Evolutionary conservation across 768 basidiomycete species (phyloP).

Genomic region (Psilocybe tampanensis): DNA sequence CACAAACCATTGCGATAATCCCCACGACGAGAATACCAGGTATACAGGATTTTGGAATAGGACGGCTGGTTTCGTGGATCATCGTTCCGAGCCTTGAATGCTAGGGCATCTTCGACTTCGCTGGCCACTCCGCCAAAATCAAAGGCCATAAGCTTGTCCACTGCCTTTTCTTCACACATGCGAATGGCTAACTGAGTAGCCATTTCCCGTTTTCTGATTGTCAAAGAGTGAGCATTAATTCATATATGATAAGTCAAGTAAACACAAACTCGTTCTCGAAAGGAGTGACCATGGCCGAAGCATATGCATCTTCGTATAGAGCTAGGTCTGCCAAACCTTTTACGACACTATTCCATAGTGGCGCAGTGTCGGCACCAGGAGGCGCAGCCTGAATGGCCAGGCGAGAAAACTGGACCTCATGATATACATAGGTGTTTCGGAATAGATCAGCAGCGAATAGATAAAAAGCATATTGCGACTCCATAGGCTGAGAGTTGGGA

Average conservation of each 20-base stretch:
- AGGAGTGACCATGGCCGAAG: slow-evolving; percentile 71
- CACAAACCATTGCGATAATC: slow-evolving; percentile 89
- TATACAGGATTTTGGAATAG: slow-evolving; percentile 92
- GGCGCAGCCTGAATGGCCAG: slow-evolving; percentile 77
- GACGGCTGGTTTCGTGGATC: slow-evolving; percentile 85
- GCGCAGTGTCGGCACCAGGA: slow-evolving; percentile 51
- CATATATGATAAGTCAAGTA: slow-evolving; percentile 2
- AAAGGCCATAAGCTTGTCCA: slow-evolving; percentile 75
- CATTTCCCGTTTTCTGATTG: slow-evolving; percentile 75
- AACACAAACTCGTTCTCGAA: slow-evolving; percentile 75
- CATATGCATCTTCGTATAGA: slow-evolving; percentile 87
- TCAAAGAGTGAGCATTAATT: slow-evolving; percentile 11
- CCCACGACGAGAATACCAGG: slow-evolving; percentile 86
- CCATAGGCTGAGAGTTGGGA: slow-evolving; percentile 55
- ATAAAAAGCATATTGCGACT: slow-evolving; percentile 76
- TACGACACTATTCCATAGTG: slow-evolving; percentile 82
- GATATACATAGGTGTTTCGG: slow-evolving; percentile 53
- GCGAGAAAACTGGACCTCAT: slow-evolving; percentile 76
- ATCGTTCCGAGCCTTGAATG: slow-evolving; percentile 92
- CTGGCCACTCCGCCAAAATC: slow-evolving; percentile 85
- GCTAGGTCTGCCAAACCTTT: slow-evolving; percentile 73
- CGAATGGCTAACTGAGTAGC: slow-evolving; percentile 81
- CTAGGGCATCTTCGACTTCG: slow-evolving; percentile 85
- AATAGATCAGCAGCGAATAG: slow-evolving; percentile 77
- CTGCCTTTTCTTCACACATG: slow-evolving; percentile 90